Conservation (phyloP, 257 asterid genomes). For the Echites panduratus region DNA sequence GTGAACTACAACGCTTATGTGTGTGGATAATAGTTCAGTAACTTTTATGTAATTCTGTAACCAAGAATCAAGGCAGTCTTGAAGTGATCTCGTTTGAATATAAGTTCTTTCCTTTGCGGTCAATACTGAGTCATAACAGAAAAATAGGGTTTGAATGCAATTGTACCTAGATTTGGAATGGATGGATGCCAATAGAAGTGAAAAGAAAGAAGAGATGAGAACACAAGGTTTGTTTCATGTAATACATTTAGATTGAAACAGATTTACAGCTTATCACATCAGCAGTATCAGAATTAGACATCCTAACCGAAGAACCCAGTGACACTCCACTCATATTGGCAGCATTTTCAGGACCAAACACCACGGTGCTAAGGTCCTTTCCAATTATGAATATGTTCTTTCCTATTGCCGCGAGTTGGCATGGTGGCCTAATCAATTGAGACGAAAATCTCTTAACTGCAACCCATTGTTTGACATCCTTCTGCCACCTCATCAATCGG, state of each 20-base stretch:
- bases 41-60: neutral
- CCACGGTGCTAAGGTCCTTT: slow-evolving; percentile 54
- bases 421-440: slow-evolving; percentile 43
- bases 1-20: no score
- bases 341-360: slow-evolving; percentile 46
- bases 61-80: neutral
- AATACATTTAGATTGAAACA: slow-evolving; percentile 32
- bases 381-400: slow-evolving; percentile 62
- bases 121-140: neutral
- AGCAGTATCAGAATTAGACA: slow-evolving; percentile 33
- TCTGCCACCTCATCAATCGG: slow-evolving; percentile 66
- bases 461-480: slow-evolving; percentile 45
- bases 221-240: neutral
- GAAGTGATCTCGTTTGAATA: no score
- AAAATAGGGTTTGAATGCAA: neutral
- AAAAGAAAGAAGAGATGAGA: no score
- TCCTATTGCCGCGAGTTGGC: slow-evolving; percentile 52
- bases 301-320: slow-evolving; percentile 40
- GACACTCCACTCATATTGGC: slow-evolving; percentile 36
- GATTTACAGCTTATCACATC: slow-evolving; percentile 58
- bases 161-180: neutral
- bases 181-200: neutral
- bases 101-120: neutral
- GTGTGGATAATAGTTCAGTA: no score
- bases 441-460: slow-evolving; percentile 49